Evolutionary conservation across 192 early-diverging fungal genomes (phyloP), one percentile per base, ranked within the genome.

Genomic region (Umbelopsis ramanniana): DNA sequence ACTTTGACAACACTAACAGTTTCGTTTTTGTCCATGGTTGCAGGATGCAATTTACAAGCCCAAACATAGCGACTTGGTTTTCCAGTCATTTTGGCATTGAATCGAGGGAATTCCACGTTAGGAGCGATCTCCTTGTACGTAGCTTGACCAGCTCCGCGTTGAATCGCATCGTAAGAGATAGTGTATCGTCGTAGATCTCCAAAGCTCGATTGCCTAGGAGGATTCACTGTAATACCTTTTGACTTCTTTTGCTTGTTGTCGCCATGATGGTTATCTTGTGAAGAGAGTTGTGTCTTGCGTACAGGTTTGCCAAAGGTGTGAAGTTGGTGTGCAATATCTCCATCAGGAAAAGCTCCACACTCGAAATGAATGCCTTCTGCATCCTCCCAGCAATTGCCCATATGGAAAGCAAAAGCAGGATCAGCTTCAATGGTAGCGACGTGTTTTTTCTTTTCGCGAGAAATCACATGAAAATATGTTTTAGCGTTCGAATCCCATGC

Each of bases 401-500:
- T 75, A 76, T 89, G 87, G 76, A 87, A 87, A 43, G 83, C 69
- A 43, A 83, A 89, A 52, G 72, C 83, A n/a, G 85, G 57, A 8
- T 78, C 81, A 6, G 72, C 67, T 50, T 79, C 73, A 55, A 79
- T 86, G 7, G 84, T 82, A 14, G 84, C 85, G 7, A 89, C 82
- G 66, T 86, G 82, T 29, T 79, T 26, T 14, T 77, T 71, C 45
- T 33, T 45, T 2, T 57, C 21, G 2, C 84, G 75, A 24, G 82
- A 81, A 12, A 89, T 72, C 1, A 89, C 78, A 71, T 86, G 76
- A 60, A 86, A 84, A 0, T 73, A 69, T 11, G 80, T 76, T 46
- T 75, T 76, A 1, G 76, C 69, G 17, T 76, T 77, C 0, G 76
- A 75, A 38, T 86, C 73, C 85, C 85, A 89, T 52, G 74, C 60